These are phyloP conservation scores for Coniosporium tulheliwenetii DNA, from an alignment of 2,329 filamentous ascomycete species.

Conservation along the genomic window DNA sequence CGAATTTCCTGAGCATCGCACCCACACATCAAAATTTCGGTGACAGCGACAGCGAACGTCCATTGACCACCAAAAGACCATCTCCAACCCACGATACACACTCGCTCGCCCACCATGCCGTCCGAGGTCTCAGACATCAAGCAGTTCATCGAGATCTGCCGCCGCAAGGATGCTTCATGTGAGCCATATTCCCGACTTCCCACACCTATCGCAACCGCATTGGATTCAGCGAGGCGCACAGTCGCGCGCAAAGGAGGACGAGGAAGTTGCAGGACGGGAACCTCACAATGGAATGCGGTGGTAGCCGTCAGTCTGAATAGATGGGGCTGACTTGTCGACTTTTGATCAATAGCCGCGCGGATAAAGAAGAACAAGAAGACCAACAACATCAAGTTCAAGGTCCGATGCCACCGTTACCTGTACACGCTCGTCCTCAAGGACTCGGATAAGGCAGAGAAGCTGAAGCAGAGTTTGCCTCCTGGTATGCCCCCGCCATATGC, in stretches of 20 bases:
- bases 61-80: not conserved
- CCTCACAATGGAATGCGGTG: not conserved
- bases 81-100: not conserved
- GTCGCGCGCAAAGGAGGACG: not conserved
- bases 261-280: not conserved
- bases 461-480: constrained; percentile 96
- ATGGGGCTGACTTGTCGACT: constrained; percentile 2
- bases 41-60: not conserved
- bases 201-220: no score
- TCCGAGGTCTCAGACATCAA: constrained; percentile 98
- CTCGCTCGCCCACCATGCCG: constrained; percentile 67
- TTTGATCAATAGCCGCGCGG: constrained; percentile 26
- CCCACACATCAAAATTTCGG: not conserved
- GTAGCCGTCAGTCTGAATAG: no score
- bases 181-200: constrained; percentile 32
- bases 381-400: constrained; percentile 99
- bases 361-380: constrained; percentile 80
- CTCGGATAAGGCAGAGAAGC: constrained; percentile 98
- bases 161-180: constrained; percentile 99
- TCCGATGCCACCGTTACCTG: constrained; percentile 89
- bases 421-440: constrained; percentile 99
- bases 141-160: constrained; percentile 99
- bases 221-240: no score
- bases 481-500: constrained; percentile 43
- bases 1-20: not conserved